Evolutionary conservation across 768 basidiomycete species (phyloP), one percentile per base, ranked within the genome.

Genomic region (Fistulinella prunicolor): DNA sequence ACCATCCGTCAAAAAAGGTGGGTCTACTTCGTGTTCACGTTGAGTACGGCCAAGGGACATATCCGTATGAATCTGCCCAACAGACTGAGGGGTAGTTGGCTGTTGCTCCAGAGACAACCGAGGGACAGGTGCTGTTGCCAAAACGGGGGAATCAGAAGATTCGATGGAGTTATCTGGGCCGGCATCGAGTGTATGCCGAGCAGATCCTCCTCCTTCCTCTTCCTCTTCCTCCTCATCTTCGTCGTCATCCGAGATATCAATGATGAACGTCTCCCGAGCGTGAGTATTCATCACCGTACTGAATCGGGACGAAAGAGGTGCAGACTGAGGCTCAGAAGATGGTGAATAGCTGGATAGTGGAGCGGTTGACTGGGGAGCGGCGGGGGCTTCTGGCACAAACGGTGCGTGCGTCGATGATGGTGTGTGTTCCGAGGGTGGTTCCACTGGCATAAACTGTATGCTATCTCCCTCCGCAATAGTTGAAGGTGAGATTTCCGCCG

Each of bases 1-100:
- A 22, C 82, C 82, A 61, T 85, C 83, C 13, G 83, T 84, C 49
- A 81, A 70, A 56, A 83, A 84, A 7, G 78, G 75, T 24, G 80
- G 78, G 23, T 74, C 71, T 16, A 55, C 35, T 14, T 71, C 63
- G 41, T 70, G 69, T 42, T 70, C 65, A 43, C 59, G 55, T 38
- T 55, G 65, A 32, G 50, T 54, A 39, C 47, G 62, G 32, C 30
- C 9, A 34, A 3, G 34, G 9, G 49, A 35, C 9, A 37, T 12
- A 13, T 59, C 57, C 10, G 39, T 12, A 9, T 37, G 54, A 34
- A 32, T 9, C 35, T 29, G 34, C 21, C 23, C 46, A 17, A 22
- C 16, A 42, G 53, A 26, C 44, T 55, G 53, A 14, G 21, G 35
- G 12, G 34, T 3, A 6, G 43, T 14, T 24, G 38, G 22, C 16